Base-by-base conservation (phyloP, 2,329 filamentous ascomycete genomes). In the Colletotrichum sp. region DNA sequence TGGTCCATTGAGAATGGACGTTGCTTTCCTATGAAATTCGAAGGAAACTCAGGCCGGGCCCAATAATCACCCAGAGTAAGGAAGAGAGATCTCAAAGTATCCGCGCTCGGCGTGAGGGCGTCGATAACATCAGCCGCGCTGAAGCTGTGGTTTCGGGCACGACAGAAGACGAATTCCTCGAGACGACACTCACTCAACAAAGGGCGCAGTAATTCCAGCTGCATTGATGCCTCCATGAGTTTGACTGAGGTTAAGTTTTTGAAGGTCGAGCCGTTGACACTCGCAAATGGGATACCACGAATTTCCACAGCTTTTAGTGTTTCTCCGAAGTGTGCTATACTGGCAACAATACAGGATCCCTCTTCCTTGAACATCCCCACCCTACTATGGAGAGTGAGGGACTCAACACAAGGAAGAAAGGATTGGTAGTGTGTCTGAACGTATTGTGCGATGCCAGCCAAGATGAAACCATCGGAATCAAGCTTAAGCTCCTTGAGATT, bases 391-490 rank as follows among this genome's bases (percentile, higher is more conserved):
- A 24, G 21, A 24, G 21, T 24, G 36, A 48, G 38, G 38, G 9
- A 48, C 9, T 7, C 38, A 12, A 48, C 18, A n/a, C 3, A 48
- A n/a, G 18, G 18, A 4, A 48, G 38, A 4, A 48, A 48, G 38
- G 38, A 48, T n/a, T 12, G 18, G 18, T 3, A 12, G 38, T 12
- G 18, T n/a, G 5, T n/a, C 18, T 48, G 38, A n/a, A 48, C 0
- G 5, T 48, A 7, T 10, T 0, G 9, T n/a, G 38, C 18, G 0
- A 48, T n/a, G 2, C 0, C 9, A 1, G 0, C 5, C 38, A 48
- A 48, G 38, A 12, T 0, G 3, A 0, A 0, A 0, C 18, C 38
- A 48, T 48, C 9, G 9, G 9, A 1, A 0, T 12, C 9, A 48
- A 48, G 38, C 38, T n/a, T 48, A 0, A n/a, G 38, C 38, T 48